Percentiles rank a stretch among this genome's conserved stretches.
Evolutionary conservation across 495 filamentous ascomycete species (phyloP).

Genomic region (Achaetomiella virescens): DNA sequence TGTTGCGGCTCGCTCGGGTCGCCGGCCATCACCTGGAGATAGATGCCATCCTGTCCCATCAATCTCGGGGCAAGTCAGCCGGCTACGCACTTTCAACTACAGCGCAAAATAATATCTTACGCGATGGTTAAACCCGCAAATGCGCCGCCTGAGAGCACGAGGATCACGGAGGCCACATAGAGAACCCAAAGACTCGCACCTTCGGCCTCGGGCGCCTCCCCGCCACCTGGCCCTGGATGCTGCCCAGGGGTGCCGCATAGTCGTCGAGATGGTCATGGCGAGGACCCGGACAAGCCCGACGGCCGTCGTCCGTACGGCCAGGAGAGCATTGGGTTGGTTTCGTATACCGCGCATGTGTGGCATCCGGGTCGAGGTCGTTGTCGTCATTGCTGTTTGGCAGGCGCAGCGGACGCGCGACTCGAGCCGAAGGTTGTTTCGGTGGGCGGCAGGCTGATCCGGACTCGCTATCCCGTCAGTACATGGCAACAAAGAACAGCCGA

Average conservation of each 20-base stretch:
- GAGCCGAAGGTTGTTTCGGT: neutral
- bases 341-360: constrained; percentile 11
- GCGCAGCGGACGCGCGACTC: neutral
- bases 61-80: constrained; percentile 38
- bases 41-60: constrained; percentile 91
- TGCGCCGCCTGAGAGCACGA: constrained; percentile 85
- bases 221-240: constrained; percentile 21
- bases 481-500: no score
- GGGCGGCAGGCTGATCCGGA: neutral
- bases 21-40: constrained; percentile 93
- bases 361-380: constrained; percentile 3
- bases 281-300: constrained; percentile 37
- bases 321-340: constrained; percentile 27
- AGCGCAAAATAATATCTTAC: constrained; percentile 27
- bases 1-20: constrained; percentile 62
- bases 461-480: neutral
- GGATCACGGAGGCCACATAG: constrained; percentile 39
- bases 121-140: constrained; percentile 97
- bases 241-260: constrained; percentile 28
- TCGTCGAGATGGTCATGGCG: constrained; percentile 33
- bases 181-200: constrained; percentile 41
- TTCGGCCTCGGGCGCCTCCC: constrained; percentile 33
- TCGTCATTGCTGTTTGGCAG: constrained; percentile 1
- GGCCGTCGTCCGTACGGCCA: constrained; percentile 32
- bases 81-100: neutral